Evolutionary conservation across 1,139 yeast genomes (phyloP).

Genomic region (Suhomyces choctaworum): DNA sequence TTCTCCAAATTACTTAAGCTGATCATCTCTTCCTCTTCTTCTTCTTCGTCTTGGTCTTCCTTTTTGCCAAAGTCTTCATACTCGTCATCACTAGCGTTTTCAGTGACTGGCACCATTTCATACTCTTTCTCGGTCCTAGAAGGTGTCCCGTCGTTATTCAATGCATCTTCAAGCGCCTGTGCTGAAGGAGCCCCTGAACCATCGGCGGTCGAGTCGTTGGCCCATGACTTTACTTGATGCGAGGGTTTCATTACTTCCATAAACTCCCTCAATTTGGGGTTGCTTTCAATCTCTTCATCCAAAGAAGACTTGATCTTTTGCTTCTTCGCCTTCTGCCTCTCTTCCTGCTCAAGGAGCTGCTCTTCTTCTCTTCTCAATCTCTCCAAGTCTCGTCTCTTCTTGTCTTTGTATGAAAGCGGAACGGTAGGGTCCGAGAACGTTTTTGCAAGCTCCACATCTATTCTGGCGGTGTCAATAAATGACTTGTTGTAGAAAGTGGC

Average conservation of each 20-base stretch:
- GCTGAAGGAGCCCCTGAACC: slow-evolving; percentile 53
- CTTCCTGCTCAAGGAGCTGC: slow-evolving; percentile 47
- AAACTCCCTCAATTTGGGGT: slow-evolving; percentile 75
- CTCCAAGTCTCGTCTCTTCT: slow-evolving; percentile 55
- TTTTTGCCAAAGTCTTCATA: slow-evolving; percentile 52
- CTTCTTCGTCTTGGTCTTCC: slow-evolving; percentile 23
- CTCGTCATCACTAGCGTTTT: slow-evolving; percentile 65
- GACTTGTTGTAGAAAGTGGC: slow-evolving; percentile 74
- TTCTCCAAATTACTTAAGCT: slow-evolving; percentile 18
- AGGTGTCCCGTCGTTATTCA: slow-evolving; percentile 26
- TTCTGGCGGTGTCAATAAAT: slow-evolving; percentile 78
- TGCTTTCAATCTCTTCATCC: slow-evolving; percentile 58
- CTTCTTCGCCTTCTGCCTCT: slow-evolving; percentile 32
- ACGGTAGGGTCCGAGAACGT: slow-evolving; percentile 80
- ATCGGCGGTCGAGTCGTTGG: slow-evolving; percentile 65
- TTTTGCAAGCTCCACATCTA: slow-evolving; percentile 81
- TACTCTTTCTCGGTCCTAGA: slow-evolving; percentile 4
- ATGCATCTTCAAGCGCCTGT: slow-evolving; percentile 42
- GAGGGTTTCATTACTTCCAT: slow-evolving; percentile 83
- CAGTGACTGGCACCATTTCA: slow-evolving; percentile 36
- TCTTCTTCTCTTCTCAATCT: slow-evolving; percentile 58
- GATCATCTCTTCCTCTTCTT: slow-evolving; percentile 26
- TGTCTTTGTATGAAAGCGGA: slow-evolving; percentile 71
- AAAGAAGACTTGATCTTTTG: slow-evolving; percentile 34
- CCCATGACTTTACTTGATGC: slow-evolving; percentile 66